Conservation (phyloP, 352 stramenopile species). For the Phytopythium sindhum region DNA sequence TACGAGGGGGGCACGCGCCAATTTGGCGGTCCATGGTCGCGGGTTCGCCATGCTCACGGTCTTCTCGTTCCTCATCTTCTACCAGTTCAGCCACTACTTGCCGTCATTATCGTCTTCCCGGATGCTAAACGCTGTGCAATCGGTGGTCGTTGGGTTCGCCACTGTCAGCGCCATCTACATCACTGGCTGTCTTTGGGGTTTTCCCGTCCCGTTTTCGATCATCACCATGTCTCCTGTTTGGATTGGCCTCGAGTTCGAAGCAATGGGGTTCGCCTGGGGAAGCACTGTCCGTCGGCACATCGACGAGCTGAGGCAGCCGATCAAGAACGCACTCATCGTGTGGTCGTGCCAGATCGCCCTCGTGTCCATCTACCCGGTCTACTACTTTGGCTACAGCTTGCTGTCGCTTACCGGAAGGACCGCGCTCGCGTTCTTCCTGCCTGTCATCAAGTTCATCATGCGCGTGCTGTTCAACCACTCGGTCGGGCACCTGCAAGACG, state of each 20-base stretch:
- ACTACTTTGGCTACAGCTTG: slow-evolving; percentile 17
- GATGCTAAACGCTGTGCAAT: slow-evolving; percentile 2
- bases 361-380: slow-evolving; percentile 14
- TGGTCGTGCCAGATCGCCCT: slow-evolving; percentile 17
- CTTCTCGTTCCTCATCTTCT: slow-evolving; percentile 12
- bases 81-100: slow-evolving; percentile 18
- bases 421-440: slow-evolving; percentile 20
- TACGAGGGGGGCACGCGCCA: slow-evolving; percentile 9
- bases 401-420: slow-evolving; percentile 6
- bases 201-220: slow-evolving; percentile 22
- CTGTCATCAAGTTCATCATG: slow-evolving; percentile 28
- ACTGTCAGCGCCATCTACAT: slow-evolving; percentile 6
- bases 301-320: slow-evolving; percentile 2
- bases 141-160: slow-evolving; percentile 5
- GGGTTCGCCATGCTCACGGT: slow-evolving; percentile 12
- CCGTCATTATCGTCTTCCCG: slow-evolving; percentile 12
- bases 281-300: slow-evolving; percentile 8
- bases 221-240: slow-evolving; percentile 10
- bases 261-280: slow-evolving; percentile 11
- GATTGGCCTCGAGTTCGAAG: slow-evolving; percentile 9
- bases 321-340: slow-evolving; percentile 14
- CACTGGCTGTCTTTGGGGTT: neutral
- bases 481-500: slow-evolving; percentile 16
- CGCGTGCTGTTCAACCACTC: slow-evolving; percentile 22
- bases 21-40: slow-evolving; percentile 15